Percentiles rank a stretch among this genome's conserved stretches.
phyloP scores from a whole-genome alignment of 176 grass and related monocot genomes.

The Secale cereale region DNA sequence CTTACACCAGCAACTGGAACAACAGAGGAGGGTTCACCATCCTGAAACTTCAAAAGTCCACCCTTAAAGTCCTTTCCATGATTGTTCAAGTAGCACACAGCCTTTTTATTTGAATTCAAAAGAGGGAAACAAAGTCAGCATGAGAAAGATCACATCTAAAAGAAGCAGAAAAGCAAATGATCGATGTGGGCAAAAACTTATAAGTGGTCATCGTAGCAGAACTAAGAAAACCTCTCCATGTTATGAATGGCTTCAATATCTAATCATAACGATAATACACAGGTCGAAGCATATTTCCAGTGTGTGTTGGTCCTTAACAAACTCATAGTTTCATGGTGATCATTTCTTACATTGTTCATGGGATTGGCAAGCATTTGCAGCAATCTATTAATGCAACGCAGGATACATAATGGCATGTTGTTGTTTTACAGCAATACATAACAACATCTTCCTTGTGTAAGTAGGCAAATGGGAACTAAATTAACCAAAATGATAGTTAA shows the following conservation, averaged over 20 bases:
- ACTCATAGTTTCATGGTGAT: neutral
- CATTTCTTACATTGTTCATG: neutral
- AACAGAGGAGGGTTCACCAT: conserved; percentile 70
- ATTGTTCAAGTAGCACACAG: conserved; percentile 88
- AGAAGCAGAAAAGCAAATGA: neutral
- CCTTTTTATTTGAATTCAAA: conserved; percentile 40
- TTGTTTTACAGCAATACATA: neutral
- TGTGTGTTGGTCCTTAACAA: neutral
- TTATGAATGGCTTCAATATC: neutral
- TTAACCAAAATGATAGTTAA: conserved; percentile 6
- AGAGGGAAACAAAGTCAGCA: neutral
- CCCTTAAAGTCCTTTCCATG: conserved; percentile 79
- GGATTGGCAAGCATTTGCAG: neutral
- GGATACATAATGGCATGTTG: neutral
- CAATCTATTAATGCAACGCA: neutral
- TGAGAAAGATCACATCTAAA: neutral
- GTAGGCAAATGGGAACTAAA: neutral
- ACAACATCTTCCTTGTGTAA: neutral
- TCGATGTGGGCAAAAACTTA: neutral
- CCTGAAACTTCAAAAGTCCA: conserved; percentile 83
- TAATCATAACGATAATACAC: neutral
- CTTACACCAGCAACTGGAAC: conserved; percentile 89
- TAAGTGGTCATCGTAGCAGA: neutral
- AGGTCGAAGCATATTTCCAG: neutral
- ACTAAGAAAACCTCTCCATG: neutral